Evolutionary conservation across 2,329 filamentous ascomycete genomes (phyloP), one percentile per base, ranked within the genome.

Genomic region (Trichophyton benhamiae): DNA sequence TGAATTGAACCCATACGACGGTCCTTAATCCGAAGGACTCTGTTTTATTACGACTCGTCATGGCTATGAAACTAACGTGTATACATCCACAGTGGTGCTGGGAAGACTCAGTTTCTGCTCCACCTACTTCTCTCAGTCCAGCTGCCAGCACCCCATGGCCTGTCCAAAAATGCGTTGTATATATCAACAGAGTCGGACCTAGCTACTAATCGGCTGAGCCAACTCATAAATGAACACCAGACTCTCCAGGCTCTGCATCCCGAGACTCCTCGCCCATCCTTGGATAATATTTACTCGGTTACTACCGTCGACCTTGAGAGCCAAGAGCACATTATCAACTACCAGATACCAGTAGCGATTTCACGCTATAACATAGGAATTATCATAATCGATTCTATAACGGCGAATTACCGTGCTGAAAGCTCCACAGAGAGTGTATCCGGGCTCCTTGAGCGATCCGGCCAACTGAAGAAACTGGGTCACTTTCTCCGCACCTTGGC

Each of bases 381-480:
- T 1, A 76, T 99, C 1, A 82, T 97, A 13, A 77, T 99, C 36
- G 94, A 99, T 76, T 95, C 89, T 3, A 87, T 99, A 30, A 91
- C 94, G 0, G 91, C 94, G 63, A 99, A 99, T 75, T 99, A 94
- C 74, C 87, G 94, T 65, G 91, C 89, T 58, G 92, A 97, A 72
- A 94, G 70, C 62, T 67, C 64, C 58, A 73, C 68, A 44, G 73
- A 71, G 65, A 73, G 70, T 64, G 68, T 77, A 63, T 70, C 72
- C 64, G 75, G 76, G 57, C 85, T 97, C 79, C 89, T 87, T 27
- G 84, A 85, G 44, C 84, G 94, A 64, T 86, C 87, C 65, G 79
- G 83, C 58, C 88, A 95, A 70, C 83, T 99, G 59, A 81, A 89
- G 15, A 85, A 86, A 33, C 78, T 96, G 79, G 67, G 92, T 41